These are phyloP conservation scores for Nakazawaea anatomiae DNA, from an alignment of 805 yeast species.

Conservation along the genomic window DNA sequence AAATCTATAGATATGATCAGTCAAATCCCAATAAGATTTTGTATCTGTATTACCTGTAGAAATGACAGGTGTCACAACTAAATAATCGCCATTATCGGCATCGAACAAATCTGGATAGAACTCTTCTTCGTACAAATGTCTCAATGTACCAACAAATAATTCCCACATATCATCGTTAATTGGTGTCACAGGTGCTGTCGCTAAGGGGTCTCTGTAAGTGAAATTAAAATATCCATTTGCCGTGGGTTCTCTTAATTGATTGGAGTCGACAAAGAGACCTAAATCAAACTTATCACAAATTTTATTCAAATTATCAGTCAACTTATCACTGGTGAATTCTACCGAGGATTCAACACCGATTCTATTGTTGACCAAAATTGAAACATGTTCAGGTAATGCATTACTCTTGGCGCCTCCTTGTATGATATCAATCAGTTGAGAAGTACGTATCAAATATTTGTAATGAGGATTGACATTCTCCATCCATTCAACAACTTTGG, in stretches of 20 bases:
- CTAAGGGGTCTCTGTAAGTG: conserved; percentile 20
- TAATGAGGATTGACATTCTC: conserved; percentile 12
- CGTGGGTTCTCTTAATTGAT: conserved; percentile 19
- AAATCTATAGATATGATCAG: conserved; percentile 56
- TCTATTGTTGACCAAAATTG: conserved; percentile 52
- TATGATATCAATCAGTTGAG: conserved; percentile 61
- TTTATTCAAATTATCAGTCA: conserved; percentile 27
- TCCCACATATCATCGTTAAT: conserved; percentile 42
- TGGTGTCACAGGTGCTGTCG: conserved; percentile 44
- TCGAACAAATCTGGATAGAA: conserved; percentile 22
- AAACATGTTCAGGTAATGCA: conserved; percentile 62
- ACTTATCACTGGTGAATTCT: conserved; percentile 32
- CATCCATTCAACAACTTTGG: conserved; percentile 26
- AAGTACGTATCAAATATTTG: conserved; percentile 45
- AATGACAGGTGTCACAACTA: conserved; percentile 48
- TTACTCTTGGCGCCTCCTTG: conserved; percentile 68
- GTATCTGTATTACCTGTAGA: conserved; percentile 74
- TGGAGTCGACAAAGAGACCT: conserved; percentile 37
- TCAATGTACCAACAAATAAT: conserved; percentile 54
- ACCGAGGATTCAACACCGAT: conserved; percentile 50
- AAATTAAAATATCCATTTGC: conserved; percentile 38
- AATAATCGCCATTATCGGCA: background rate
- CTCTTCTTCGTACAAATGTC: conserved; percentile 56
- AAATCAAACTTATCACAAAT: conserved; percentile 43
- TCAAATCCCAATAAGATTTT: conserved; percentile 54